Evolutionary conservation across 768 basidiomycete genomes (phyloP).

Genomic region (Boletus rubroflammeus): DNA sequence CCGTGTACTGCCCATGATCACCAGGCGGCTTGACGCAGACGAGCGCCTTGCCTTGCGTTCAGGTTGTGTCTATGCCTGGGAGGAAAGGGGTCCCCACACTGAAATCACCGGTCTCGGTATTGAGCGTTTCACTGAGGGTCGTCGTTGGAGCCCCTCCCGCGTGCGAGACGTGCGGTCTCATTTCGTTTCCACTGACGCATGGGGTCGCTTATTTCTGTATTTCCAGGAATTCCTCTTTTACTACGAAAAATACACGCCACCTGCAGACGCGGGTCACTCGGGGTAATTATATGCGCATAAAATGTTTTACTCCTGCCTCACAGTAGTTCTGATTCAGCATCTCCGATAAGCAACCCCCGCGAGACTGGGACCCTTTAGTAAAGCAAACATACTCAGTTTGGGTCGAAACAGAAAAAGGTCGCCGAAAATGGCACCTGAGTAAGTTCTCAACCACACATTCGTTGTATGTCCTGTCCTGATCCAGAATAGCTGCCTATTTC

Average conservation of each 20-base stretch:
- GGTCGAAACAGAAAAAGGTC: constrained; percentile 60
- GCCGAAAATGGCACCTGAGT: constrained; percentile 84
- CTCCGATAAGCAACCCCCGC: constrained; percentile 49
- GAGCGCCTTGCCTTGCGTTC: constrained; percentile 56
- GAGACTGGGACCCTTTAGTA: constrained; percentile 66
- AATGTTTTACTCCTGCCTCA: constrained; percentile 7
- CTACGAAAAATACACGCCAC: constrained; percentile 65
- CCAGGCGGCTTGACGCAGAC: constrained; percentile 72
- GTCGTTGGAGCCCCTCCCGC: constrained; percentile 78
- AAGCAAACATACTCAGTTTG: constrained; percentile 86
- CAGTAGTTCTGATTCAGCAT: constrained; percentile 22
- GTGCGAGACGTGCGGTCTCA: constrained; percentile 65
- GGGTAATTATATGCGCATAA: constrained; percentile 32
- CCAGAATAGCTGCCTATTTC: constrained; percentile 72
- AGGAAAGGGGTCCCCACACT: constrained; percentile 68
- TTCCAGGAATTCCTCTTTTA: constrained; percentile 80
- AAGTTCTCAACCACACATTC: constrained; percentile 25
- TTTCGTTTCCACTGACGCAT: constrained; percentile 1
- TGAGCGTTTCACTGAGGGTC: constrained; percentile 82
- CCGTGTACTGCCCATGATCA: constrained; percentile 66
- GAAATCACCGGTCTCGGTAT: constrained; percentile 79
- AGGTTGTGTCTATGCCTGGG: constrained; percentile 57
- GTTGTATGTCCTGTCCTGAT: constrained; percentile 18
- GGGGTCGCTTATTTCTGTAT: constrained; percentile 11
- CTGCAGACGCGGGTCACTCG: constrained; percentile 41